Percentiles rank a stretch among this genome's conserved stretches.
phyloP scores from a whole-genome alignment of 176 grass and related monocot species.

The Metroxylon sagu region DNA sequence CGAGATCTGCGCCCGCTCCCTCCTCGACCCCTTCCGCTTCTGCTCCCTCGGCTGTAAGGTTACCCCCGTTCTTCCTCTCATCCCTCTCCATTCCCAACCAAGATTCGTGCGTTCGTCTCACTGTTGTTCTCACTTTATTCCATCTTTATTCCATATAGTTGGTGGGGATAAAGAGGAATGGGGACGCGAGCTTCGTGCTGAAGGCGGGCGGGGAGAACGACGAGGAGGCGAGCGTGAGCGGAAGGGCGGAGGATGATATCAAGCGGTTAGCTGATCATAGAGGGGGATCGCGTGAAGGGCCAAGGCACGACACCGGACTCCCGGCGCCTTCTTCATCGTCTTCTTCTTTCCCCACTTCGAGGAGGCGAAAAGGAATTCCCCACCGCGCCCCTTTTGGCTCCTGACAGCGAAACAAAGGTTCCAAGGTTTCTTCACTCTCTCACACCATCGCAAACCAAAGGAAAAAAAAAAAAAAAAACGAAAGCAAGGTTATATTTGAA shows the following conservation, averaged over 20 bases:
- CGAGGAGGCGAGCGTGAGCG: slow-evolving; percentile 4
- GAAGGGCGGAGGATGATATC: too few species aligned
- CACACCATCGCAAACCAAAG: too few species aligned
- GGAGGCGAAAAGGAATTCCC: slow-evolving; percentile 65
- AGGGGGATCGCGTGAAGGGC: too few species aligned
- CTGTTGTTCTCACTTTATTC: too few species aligned
- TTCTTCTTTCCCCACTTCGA: slow-evolving; percentile 9
- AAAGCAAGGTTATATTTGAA: too few species aligned
- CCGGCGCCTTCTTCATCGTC: too few species aligned
- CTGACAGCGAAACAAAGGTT: slow-evolving; percentile 14
- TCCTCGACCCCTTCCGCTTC: slow-evolving; percentile 34
- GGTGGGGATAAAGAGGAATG: slow-evolving; percentile 47
- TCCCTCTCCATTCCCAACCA: neutral
- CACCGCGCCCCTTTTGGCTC: slow-evolving; percentile 66
- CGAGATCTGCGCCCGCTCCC: slow-evolving; percentile 70
- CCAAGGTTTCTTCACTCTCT: too few species aligned
- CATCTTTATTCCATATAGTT: slow-evolving; percentile 21
- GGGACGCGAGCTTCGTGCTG: slow-evolving; percentile 14
- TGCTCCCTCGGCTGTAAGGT: slow-evolving; percentile 60
- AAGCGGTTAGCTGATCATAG: too few species aligned
- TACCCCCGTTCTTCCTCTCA: neutral
- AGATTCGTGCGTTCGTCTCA: neutral
- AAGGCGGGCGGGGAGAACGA: neutral
- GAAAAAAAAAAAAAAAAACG: too few species aligned
- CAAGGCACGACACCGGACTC: too few species aligned